Evolutionary conservation across 345 rosid species (phyloP), one percentile per base, ranked within the genome.

Genomic region (Syzygium aqueum): DNA sequence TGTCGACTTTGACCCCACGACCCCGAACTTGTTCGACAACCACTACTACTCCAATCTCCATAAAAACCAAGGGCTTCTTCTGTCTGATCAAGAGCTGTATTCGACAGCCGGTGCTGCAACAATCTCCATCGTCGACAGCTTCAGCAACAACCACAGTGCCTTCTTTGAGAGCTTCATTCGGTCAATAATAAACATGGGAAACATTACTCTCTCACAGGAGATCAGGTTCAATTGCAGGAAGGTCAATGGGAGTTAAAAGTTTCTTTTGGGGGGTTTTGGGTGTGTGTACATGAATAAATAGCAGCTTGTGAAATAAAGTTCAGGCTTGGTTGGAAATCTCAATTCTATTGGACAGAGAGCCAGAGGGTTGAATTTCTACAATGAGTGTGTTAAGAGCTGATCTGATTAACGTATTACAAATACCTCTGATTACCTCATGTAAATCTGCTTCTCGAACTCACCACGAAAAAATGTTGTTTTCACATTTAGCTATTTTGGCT

Each of bases 131-230:
- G 93, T 93, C 49, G 89, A 90, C 77, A 53, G 30, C 51, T 93
- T 91, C 53, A 89, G 90, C 3, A 30, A 84, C 27, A 88, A 59
- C 88, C 91, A 90, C 53, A 40, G 87, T 7, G 87, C 88, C 11
- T 93, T 93, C 87, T 91, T 92, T n/a, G 88, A 85, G 13, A 88
- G 88, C 88, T 92, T 93, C 85, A 86, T 73, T 67, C 86, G 54
- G 87, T 90, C 93, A 22, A 93, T 93, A 93, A 84, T 93, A 43
- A 93, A 89, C 8, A 90, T 93, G 95, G 93, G 94, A 80, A 91
- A 90, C 63, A 89, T 86, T 28, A 88, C 82, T 17, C 86, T 4
- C 85, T 63, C 84, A 51, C 51, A 94, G 94, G 89, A 92, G 87
- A 89, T 93, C 73, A 89, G 93, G 77, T 53, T 59, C 7, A 86